These are phyloP conservation scores for Oldenlandia corymbosa DNA, from an alignment of 257 asterid genomes.

Conservation along the genomic window DNA sequence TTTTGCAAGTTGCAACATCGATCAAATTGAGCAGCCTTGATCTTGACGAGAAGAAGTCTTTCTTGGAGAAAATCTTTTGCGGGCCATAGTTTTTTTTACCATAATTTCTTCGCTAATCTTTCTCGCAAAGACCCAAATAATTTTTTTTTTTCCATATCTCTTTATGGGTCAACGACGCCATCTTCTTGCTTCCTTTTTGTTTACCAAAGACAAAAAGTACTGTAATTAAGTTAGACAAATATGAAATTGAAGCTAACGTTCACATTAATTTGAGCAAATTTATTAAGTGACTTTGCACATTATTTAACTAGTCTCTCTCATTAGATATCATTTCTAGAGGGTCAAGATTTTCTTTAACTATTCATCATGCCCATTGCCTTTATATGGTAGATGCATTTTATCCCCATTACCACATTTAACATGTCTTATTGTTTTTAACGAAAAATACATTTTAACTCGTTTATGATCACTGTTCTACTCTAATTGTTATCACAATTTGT, in stretches of 20 bases:
- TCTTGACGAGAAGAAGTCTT: neutral
- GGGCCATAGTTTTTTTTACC: conserved; percentile 18
- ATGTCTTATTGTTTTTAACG: no score
- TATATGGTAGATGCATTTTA: neutral
- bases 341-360: conserved; percentile 1
- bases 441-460: no score
- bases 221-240: conserved; percentile 14
- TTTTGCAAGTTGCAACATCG: no score
- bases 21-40: no score
- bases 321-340: neutral
- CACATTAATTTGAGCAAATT: neutral
- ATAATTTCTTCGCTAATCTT: conserved; percentile 14
- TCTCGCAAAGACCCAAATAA: conserved; percentile 8
- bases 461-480: no score
- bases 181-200: conserved; percentile 12
- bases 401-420: neutral
- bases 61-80: conserved; percentile 17
- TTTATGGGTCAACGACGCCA: conserved; percentile 25
- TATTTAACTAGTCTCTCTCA: neutral
- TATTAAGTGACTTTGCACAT: neutral
- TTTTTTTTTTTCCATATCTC: conserved; percentile 8
- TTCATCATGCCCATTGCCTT: neutral
- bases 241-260: conserved; percentile 16
- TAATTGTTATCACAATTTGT: no score
- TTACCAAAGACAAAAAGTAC: neutral